Evolutionary conservation across 2,329 filamentous ascomycete species (phyloP).

Genomic region (Aspergillus spinulosporus): DNA sequence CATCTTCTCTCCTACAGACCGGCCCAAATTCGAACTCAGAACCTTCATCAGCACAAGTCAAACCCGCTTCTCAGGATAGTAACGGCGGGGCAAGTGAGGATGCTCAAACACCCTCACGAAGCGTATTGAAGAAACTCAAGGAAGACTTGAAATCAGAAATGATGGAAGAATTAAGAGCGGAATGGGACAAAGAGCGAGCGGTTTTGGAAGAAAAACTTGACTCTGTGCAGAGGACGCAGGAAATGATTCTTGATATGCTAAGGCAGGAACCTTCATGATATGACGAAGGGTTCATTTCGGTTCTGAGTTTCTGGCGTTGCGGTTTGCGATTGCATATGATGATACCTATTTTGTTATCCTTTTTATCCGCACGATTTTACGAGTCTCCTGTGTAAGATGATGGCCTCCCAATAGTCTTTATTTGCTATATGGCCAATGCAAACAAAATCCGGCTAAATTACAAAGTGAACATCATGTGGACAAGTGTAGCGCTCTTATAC

Average conservation of each 20-base stretch:
- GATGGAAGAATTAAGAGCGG: constrained; percentile 33
- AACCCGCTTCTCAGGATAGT: neutral
- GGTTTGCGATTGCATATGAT: neutral
- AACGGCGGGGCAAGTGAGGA: neutral
- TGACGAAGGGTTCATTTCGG: neutral
- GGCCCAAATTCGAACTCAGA: constrained; percentile 4
- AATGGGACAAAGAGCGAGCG: constrained; percentile 36
- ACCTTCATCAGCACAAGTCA: neutral
- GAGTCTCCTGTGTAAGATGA: constrained; percentile 31
- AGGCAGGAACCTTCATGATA: constrained; percentile 35
- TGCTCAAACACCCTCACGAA: neutral
- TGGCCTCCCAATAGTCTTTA: constrained; percentile 23
- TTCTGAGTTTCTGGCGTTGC: constrained; percentile 12
- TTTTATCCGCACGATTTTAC: neutral
- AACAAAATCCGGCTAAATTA: constrained; percentile 42
- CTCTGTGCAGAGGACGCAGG: constrained; percentile 41
- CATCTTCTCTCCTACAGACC: constrained; percentile 20
- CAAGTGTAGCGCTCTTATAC: constrained; percentile 10
- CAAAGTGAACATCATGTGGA: constrained; percentile 34
- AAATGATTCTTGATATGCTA: constrained; percentile 45
- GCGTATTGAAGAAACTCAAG: constrained; percentile 29
- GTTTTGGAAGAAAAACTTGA: constrained; percentile 39
- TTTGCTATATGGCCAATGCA: constrained; percentile 30
- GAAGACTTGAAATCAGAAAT: constrained; percentile 38
- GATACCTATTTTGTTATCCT: constrained; percentile 13